Evolutionary conservation across 768 basidiomycete species (phyloP), one percentile per base, ranked within the genome.

Genomic region (Tylopilus sp.): DNA sequence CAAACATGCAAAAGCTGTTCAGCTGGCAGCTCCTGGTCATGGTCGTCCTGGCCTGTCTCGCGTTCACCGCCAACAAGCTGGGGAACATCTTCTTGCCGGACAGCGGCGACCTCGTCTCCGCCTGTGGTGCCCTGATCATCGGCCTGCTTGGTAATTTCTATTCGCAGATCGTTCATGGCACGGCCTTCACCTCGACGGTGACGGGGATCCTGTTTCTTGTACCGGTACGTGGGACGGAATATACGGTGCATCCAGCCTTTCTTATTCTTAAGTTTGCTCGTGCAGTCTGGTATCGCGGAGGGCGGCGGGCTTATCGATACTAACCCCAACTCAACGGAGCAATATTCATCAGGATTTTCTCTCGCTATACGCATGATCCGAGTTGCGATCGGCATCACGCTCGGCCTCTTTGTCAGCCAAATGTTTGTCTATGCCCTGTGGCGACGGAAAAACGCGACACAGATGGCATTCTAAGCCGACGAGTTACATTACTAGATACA

Each of bases 171-270:
- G 74, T 84, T 51, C 76, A 83, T 25, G 90, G 89, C 47, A 91
- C 89, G 3, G 89, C 91, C 3, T 94, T 93, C 66, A 91, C 89
- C 0, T 82, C 86, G 11, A 94, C 92, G 88, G 87, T 92, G n/a
- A 88, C 91, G 3, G 88, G 88, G n/a, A 86, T 95, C n/a, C 69
- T 92, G 43, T 92, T 93, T 68, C 74, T 93, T 20, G 91, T 94
- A 11, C 91, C 91, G 42, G 91, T 92, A 66, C 66, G 88, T 72
- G 42, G n/a, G 38, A 44, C 33, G 7, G n/a, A 39, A 40, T 30
- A 21, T n/a, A 44, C 18, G 23, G 35, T 35, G 22, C 41, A 10
- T 49, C 46, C 26, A 28, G 17, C 23, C n/a, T 23, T 25, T 68
- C 33, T 68, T 57, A 53, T 57, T 59, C 41, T 62, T n/a, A n/a